phyloP scores from a whole-genome alignment of 1,139 yeast species.

The Candida anutae region DNA sequence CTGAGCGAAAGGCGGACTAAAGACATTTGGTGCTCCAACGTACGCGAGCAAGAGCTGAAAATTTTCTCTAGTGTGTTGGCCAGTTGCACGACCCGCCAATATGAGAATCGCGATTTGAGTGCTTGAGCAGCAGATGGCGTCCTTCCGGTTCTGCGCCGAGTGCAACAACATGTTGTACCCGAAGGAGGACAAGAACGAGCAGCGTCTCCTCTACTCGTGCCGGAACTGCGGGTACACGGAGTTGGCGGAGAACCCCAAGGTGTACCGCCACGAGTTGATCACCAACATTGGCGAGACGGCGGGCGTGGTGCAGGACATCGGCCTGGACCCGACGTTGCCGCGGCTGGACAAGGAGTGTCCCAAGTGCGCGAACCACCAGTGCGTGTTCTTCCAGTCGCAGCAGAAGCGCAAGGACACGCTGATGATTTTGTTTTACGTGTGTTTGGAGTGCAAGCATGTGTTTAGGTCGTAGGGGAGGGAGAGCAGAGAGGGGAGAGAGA shows the following conservation, averaged over 20 bases:
- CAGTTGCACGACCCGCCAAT: too few relatives aligned
- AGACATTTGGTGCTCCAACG: constrained; percentile 12
- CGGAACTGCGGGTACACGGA: constrained; percentile 94
- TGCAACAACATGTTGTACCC: constrained; percentile 98
- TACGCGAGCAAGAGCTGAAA: constrained; percentile 7
- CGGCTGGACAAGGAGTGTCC: constrained; percentile 93
- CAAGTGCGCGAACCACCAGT: constrained; percentile 74
- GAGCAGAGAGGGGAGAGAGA: neutral
- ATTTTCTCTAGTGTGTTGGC: constrained; percentile 10
- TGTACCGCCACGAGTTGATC: constrained; percentile 87
- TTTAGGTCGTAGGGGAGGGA: constrained; percentile 23
- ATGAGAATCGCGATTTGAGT: neutral
- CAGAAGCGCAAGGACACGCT: constrained; percentile 92
- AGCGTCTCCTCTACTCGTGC: constrained; percentile 79
- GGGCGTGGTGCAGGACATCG: constrained; percentile 95
- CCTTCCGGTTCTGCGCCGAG: constrained; percentile 88
- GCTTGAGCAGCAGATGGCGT: constrained; percentile 47
- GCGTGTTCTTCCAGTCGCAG: constrained; percentile 95
- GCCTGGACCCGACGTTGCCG: constrained; percentile 93
- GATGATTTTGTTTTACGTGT: constrained; percentile 91
- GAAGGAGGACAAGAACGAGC: constrained; percentile 77
- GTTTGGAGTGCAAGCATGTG: constrained; percentile 77
- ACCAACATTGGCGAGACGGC: constrained; percentile 92
- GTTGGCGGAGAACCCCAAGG: constrained; percentile 81
- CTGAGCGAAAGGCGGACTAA: constrained; percentile 34